Evolutionary conservation across 2,329 filamentous ascomycete species (phyloP), one percentile per base, ranked within the genome.

Genomic region (Botrytis fragariae): DNA sequence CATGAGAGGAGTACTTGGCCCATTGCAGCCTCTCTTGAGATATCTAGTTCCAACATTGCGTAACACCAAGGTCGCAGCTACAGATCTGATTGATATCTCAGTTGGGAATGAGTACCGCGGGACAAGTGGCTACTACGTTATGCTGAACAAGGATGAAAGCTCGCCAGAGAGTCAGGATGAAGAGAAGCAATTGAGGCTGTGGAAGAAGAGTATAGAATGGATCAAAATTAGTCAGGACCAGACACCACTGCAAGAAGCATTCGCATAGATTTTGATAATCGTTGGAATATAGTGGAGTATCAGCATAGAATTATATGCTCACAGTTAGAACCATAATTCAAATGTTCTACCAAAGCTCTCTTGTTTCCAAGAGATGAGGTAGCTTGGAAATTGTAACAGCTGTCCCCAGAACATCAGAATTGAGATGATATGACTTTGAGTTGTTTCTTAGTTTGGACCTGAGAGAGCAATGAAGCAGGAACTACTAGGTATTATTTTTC

Each of bases 141-240:
- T 67, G 29, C 14, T 67, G n/a, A 45, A 35, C 16, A 67, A 67
- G 42, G 37, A 35, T 16, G 29, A 67, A 37, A 67, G 63, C 32
- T 67, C 63, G 32, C 44, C 44, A 51, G 63, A 67, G 42, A 51
- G 42, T 18, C 29, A 35, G 14, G 63, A 67, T 51, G 44, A 67
- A 67, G 63, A 51, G 25, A 67, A 32, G 63, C 29, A 67, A 51
- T 67, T 51, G 20, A 32, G n/a, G 12, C n/a, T 67, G n/a, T 67
- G 63, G 63, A 67, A 37, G 29, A 67, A 67, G 44, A 67, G 42
- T 51, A 32, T 67, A 25, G 29, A 48, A 8, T 51, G 63, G 63
- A 67, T 67, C 18, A 51, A 67, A n/a, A 51, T 67, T 2, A 67
- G 7, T 3, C 16, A 67, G 32, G 29, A 48, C 44, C 63, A 67